phyloP scores from a whole-genome alignment of 2,329 filamentous ascomycete genomes.

The Aspergillus sergii region DNA sequence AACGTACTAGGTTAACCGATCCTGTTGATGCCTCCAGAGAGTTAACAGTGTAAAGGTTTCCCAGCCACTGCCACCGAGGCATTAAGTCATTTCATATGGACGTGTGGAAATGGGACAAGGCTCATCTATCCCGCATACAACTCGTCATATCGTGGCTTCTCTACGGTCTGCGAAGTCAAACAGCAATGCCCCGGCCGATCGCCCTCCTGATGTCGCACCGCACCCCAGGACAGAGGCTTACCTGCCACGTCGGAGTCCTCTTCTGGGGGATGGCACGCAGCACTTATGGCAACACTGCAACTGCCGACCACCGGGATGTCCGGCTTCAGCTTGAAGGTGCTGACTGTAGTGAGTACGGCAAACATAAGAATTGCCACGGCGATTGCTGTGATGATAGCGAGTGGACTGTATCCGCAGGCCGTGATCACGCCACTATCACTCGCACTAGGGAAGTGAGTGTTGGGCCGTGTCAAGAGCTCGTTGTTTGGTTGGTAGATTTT shows the following conservation, averaged over 20 bases:
- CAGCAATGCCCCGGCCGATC: neutral
- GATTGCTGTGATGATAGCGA: neutral
- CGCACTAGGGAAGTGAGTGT: neutral
- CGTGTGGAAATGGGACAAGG: neutral
- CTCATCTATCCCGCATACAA: neutral
- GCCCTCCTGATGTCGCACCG: neutral
- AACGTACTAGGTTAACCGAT: too few species aligned
- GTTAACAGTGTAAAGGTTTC: too few species aligned
- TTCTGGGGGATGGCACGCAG: neutral
- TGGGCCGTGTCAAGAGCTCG: neutral
- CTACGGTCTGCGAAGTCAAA: neutral
- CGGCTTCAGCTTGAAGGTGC: neutral
- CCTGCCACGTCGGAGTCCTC: neutral
- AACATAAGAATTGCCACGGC: neutral
- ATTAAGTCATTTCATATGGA: too few species aligned
- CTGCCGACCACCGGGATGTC: neutral
- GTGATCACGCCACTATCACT: neutral
- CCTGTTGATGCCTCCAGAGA: too few species aligned
- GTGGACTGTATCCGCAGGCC: neutral
- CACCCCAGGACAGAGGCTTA: conserved; percentile 1
- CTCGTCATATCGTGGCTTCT: neutral
- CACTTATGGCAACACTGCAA: conserved; percentile 1
- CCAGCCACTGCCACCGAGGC: too few species aligned
- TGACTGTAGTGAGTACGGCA: neutral
- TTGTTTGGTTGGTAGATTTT: neutral